Base-by-base conservation (phyloP, 768 basidiomycete genomes). In the Tylopilus plumbeoviolaceoides region DNA sequence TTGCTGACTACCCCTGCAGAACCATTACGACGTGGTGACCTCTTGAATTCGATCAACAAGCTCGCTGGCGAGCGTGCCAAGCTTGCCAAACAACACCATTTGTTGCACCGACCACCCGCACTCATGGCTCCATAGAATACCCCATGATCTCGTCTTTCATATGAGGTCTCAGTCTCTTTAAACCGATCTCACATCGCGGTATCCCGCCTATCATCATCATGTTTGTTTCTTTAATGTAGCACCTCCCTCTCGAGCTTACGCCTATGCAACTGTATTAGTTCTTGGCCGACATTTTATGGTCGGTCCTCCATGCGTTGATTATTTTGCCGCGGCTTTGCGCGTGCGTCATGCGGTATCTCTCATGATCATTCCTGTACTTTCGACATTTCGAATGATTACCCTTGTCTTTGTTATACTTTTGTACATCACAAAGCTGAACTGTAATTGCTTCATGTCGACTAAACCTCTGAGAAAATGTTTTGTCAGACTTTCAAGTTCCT, bases 31-130 rank as follows among this genome's bases (percentile, higher is more conserved):
- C 82, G 89, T 41, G 85, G 80, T 7, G 89, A 92, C 63, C 78
- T 91, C 7, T 69, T 90, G 54, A 91, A 91, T 53, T 82, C 89
- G 15, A 91, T 92, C 64, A 85, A 85, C 63, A 87, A 87, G 68
- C 80, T 91, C 44, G 88, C 85, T 14, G 78, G 82, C 53, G 86
- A 88, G 65, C 80, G 83, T 9, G 72, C 67, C n/a, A 66, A 68
- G 36, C 54, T 64, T 35, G 47, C 56, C 33, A 71, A 67, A 47
- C 68, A 71, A 42, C 70, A 59, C 1, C 68, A 64, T 47, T 48
- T 70, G 12, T 43, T 70, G 31, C 68, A 71, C 25, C 55, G 68
- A 50, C 70, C 70, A 2, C 68, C 70, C 11, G 64, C 70, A 28
- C 59, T 69, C 27, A 64, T 64, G 70, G 50, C 58, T 15, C 52